A percentile compares a stretch with the other conserved stretches of the same genome.
Evolutionary conservation across 1,284 basidiomycete species (phyloP).

Genomic region (Sanguinoderma infundibulare): DNA sequence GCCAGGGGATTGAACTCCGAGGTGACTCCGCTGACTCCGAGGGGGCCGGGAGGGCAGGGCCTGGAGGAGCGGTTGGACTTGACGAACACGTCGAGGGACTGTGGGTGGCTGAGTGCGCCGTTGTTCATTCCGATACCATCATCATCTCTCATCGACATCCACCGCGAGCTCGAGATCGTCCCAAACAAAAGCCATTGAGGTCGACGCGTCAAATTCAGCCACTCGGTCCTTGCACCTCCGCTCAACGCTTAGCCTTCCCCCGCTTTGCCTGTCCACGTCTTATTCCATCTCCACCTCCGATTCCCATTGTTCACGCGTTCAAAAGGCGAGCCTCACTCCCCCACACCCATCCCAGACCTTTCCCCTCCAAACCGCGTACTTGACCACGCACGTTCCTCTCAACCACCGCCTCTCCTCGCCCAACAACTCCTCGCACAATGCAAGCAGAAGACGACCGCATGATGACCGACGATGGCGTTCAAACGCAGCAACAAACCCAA

Average conservation of each 20-base stretch:
- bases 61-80: too few relatives aligned
- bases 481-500: constrained; percentile 35
- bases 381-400: neutral
- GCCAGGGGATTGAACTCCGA: too few relatives aligned
- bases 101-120: neutral
- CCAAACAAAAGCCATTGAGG: neutral
- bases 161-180: neutral
- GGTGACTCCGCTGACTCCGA: too few relatives aligned
- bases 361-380: neutral
- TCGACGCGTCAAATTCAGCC: neutral
- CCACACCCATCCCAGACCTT: neutral
- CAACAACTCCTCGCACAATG: constrained; percentile 2
- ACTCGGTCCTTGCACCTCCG: neutral
- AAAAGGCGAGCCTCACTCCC: constrained; percentile 1
- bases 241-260: neutral
- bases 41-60: too few relatives aligned
- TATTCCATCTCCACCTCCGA: neutral
- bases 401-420: neutral
- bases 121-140: constrained; percentile 2
- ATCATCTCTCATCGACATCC: neutral
- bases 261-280: neutral
- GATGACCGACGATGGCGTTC: constrained; percentile 10
- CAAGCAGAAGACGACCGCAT: constrained; percentile 14
- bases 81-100: neutral
- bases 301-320: too few relatives aligned